Evolutionary conservation across 495 filamentous ascomycete genomes (phyloP).

Genomic region (Melanomma pulvis-pyrius): DNA sequence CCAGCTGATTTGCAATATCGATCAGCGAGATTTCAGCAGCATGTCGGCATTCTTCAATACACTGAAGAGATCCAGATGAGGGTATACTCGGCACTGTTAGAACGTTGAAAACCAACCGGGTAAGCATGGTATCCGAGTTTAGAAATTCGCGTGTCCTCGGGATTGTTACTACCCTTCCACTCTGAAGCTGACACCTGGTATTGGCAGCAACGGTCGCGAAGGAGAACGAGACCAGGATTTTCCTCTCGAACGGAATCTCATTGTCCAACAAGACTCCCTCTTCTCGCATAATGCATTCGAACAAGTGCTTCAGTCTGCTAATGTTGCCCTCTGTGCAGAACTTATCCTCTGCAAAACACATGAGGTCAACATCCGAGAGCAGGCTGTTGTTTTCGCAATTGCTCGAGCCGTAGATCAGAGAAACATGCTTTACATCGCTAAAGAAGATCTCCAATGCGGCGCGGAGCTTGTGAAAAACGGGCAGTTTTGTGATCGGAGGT

Average conservation of each 20-base stretch:
- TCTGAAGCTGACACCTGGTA: background rate
- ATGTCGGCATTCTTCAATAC: background rate
- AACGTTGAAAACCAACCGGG: background rate
- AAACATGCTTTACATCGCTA: background rate
- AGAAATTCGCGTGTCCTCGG: background rate
- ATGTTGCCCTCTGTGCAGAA: no score
- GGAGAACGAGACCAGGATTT: background rate
- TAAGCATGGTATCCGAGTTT: background rate
- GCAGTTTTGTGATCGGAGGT: background rate
- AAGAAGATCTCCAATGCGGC: background rate
- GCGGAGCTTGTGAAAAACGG: background rate
- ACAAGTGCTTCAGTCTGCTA: background rate
- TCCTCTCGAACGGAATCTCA: background rate
- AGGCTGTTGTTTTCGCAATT: background rate
- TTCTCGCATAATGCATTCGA: background rate
- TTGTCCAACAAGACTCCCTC: background rate
- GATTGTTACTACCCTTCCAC: background rate
- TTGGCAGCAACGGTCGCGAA: background rate
- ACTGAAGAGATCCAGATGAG: background rate
- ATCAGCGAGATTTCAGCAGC: background rate
- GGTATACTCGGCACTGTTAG: background rate
- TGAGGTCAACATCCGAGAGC: background rate
- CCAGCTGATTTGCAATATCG: background rate
- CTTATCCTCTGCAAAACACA: background rate
- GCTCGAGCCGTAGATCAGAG: background rate